Conservation (phyloP, 176 grass and related monocot species). For the Tillandsia leiboldiana region DNA sequence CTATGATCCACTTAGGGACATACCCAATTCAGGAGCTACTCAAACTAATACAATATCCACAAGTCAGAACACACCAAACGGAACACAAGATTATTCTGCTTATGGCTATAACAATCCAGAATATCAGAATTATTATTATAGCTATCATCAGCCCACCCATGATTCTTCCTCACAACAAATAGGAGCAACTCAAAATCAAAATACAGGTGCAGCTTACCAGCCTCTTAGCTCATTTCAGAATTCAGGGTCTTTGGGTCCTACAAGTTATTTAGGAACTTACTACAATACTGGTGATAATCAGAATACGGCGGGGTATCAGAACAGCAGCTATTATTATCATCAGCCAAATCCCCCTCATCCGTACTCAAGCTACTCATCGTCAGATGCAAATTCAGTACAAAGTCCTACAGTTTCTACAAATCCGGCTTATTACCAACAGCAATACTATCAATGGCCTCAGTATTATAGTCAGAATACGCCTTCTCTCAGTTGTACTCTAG, state of each 20-base stretch:
- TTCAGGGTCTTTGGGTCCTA: conserved; percentile 66
- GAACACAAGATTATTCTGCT: conserved; percentile 26
- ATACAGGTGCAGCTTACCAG: conserved; percentile 99
- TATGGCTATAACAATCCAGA: conserved; percentile 50
- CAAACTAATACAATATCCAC: conserved; percentile 35
- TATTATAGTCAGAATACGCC: conserved; percentile 58
- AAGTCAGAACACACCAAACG: conserved; percentile 21
- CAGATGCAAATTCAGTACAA: conserved; percentile 41
- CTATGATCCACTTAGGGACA: conserved; percentile 68
- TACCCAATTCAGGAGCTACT: conserved; percentile 38
- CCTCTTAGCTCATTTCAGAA: conserved; percentile 99
- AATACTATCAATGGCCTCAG: conserved; percentile 70
- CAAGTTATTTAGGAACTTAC: conserved; percentile 87
- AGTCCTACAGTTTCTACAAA: conserved; percentile 45
- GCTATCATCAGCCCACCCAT: conserved; percentile 43
- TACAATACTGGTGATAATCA: conserved; percentile 99
- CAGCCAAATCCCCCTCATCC: conserved; percentile 31
- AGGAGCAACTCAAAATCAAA: conserved; percentile 79
- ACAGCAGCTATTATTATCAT: conserved; percentile 71
- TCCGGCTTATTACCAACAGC: conserved; percentile 70
- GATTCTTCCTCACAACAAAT: conserved; percentile 58
- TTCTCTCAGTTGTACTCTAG: conserved; percentile 35
- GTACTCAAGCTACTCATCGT: conserved; percentile 49
- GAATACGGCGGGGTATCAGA: conserved; percentile 59
- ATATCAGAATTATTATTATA: conserved; percentile 60